Evolutionary conservation across 345 rosid genomes (phyloP), one percentile per base, ranked within the genome.

Genomic region (Populus deltoides): DNA sequence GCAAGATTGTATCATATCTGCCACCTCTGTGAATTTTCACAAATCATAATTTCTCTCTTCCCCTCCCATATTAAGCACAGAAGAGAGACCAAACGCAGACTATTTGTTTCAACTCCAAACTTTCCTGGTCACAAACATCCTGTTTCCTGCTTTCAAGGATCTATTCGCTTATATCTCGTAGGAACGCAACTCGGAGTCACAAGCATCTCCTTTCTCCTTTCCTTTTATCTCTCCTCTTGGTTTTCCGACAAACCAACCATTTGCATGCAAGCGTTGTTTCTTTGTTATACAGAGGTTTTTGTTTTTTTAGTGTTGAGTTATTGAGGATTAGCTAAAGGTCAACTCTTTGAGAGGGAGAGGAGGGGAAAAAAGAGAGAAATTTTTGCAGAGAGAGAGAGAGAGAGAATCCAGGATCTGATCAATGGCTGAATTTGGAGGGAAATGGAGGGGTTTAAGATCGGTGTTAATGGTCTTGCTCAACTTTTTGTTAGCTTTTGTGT

Each of bases 401-500:
- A 33, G 59, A 66, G 61, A 27, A 15, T 61, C 33, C n/a, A 24
- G 75, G 68, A 70, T 75, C 79, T 38, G 72, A 90, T 88, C 7
- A 53, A 53, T 53, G 97, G 86, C 85, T 68, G 80, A 80, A 25
- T 70, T 79, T 41, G 89, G 88, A 43, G 82, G 79, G 3, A 87
- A 79, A 71, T 81, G 89, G 87, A 72, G 78, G 61, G 80, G 71
- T 72, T 22, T 86, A 61, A 88, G 86, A 83, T 81, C 90, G 12
- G 51, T 84, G 5, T 43, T 78, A 68, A 45, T 86, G 75, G 65
- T 85, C 31, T 72, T 71, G 0, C 15, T 86, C 62, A 86, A 74
- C 70, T 82, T 88, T 65, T 68, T 81, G 66, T 6, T 92, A 66
- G 90, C 90, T 61, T 75, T 89, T 20, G 86, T 79, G 80, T 76